Base-by-base conservation (phyloP, 1,284 basidiomycete genomes). In the Apiotrichum gamsii region DNA sequence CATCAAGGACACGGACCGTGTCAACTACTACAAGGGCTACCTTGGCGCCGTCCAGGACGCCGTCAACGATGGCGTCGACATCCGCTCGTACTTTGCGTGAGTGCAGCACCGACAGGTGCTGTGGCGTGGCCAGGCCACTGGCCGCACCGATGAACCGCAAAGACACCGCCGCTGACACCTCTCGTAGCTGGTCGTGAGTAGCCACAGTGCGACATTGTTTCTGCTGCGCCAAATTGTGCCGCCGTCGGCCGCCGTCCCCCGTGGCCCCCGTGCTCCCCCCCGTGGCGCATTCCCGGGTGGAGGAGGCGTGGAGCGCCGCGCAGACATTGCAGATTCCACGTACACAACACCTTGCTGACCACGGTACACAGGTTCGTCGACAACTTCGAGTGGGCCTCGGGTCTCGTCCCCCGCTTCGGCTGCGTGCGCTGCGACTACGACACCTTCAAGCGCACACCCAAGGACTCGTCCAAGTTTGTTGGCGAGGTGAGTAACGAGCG, bases 1-100 rank as follows among this genome's bases (percentile, higher is more conserved):
- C 2, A 20, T 47, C 39, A 18, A 40, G 37, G 85, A 87, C 65
- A 62, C 64, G 2, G 82, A 83, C 55, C 79, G 84, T 11, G 77
- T 85, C 29, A 75, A 80, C 47, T 87, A 85, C 69, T 87, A 80
- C 74, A 69, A 75, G 24, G 84, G 81, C 6, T 81, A 82, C 52
- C 80, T 82, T 13, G 64, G 75, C 9, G 78, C 81, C 0, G 61
- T 87, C 29, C 69, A 79, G 31, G 74, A 76, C 14, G 82, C 84
- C n/a, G 70, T 74, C 38, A 74, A 80, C 46, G 84, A 87, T 61
- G 80, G 80, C 6, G 82, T 85, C 15, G 79, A 82, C 46, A 72
- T 86, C 40, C 69, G 77, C 34, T 78, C 79, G 1, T 87, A 86
- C 69, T 84, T 86, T 71, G 80, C 81, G 25, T 28, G 33, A 34